Evolutionary conservation across 306 rosid genomes (phyloP).

Genomic region (Rosa multiflora): DNA sequence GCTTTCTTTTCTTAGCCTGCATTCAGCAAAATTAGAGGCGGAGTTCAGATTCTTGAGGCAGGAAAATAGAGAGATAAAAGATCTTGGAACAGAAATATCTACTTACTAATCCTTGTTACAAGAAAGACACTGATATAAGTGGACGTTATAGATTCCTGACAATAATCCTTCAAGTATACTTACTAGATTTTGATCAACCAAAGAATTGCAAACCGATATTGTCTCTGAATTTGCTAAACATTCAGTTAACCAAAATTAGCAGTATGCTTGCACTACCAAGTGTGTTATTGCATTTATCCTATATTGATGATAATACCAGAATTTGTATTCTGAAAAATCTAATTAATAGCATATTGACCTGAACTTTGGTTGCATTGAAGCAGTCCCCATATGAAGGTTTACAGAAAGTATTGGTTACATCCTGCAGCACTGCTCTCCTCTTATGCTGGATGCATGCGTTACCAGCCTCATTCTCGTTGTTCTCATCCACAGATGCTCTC

Average conservation of each 20-base stretch:
- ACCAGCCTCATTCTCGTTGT: conserved; percentile 28
- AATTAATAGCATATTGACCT: conserved; percentile 42
- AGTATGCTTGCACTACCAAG: background rate
- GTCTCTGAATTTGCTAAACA: background rate
- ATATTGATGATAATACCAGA: background rate
- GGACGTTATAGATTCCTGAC: background rate
- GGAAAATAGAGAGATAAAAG: background rate
- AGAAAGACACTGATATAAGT: conserved; percentile 2
- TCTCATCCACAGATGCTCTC: conserved; percentile 40
- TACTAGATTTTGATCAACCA: background rate
- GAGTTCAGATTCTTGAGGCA: conserved; percentile 18
- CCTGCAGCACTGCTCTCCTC: conserved; percentile 68
- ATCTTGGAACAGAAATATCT: background rate
- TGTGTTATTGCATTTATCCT: background rate
- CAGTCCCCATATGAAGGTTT: conserved; percentile 45
- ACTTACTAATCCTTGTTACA: background rate
- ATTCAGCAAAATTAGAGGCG: conserved; percentile 18
- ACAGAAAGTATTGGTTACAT: conserved; percentile 59
- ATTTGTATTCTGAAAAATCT: background rate
- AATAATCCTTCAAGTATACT: background rate
- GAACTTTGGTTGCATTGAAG: conserved; percentile 50
- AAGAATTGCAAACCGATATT: background rate
- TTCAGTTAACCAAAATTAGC: background rate
- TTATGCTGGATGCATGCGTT: conserved; percentile 43
- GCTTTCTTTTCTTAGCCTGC: conserved; percentile 59